These are phyloP conservation scores for Aspergillus latus DNA, from an alignment of 2,329 filamentous ascomycete species.

Conservation along the genomic window DNA sequence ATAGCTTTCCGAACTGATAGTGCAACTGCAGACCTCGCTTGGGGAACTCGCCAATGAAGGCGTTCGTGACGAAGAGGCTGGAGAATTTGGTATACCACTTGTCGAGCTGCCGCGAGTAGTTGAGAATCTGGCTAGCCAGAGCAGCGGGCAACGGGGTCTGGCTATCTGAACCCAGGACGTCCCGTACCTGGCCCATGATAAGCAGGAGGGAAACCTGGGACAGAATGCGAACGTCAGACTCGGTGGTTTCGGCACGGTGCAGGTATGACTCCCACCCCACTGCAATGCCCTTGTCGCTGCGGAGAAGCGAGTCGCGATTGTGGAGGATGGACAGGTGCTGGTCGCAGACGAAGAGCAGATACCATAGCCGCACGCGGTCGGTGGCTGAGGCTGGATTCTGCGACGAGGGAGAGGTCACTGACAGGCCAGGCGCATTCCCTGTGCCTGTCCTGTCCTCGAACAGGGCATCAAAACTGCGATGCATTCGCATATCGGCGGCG, in stretches of 20 bases:
- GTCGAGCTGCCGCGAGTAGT: conserved; percentile 31
- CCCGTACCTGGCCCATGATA: conserved; percentile 39
- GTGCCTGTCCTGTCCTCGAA: background rate
- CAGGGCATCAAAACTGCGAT: conserved; percentile 44
- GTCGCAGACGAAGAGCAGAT: conserved; percentile 39
- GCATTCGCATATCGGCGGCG: conserved; percentile 30
- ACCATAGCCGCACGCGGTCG: conserved; percentile 37
- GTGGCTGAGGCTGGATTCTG: conserved; percentile 15
- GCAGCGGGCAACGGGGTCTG: conserved; percentile 27
- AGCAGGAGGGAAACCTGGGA: conserved; percentile 38
- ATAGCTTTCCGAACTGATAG: conserved; percentile 51
- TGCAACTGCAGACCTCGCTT: conserved; percentile 48
- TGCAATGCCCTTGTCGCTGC: conserved; percentile 37
- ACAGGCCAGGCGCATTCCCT: background rate
- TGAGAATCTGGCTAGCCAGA: conserved; percentile 27
- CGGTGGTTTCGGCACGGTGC: conserved; percentile 31
- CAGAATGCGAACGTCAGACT: conserved; percentile 35
- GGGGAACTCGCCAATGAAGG: conserved; percentile 46
- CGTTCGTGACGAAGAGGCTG: conserved; percentile 24
- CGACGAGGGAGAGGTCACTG: background rate
- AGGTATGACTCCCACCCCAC: conserved; percentile 37
- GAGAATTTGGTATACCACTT: conserved; percentile 32
- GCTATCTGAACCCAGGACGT: conserved; percentile 35
- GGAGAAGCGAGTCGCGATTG: conserved; percentile 37
- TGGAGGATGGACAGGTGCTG: conserved; percentile 41